These are phyloP conservation scores for Rickenella mellea DNA, from an alignment of 768 basidiomycete genomes.

Conservation along the genomic window DNA sequence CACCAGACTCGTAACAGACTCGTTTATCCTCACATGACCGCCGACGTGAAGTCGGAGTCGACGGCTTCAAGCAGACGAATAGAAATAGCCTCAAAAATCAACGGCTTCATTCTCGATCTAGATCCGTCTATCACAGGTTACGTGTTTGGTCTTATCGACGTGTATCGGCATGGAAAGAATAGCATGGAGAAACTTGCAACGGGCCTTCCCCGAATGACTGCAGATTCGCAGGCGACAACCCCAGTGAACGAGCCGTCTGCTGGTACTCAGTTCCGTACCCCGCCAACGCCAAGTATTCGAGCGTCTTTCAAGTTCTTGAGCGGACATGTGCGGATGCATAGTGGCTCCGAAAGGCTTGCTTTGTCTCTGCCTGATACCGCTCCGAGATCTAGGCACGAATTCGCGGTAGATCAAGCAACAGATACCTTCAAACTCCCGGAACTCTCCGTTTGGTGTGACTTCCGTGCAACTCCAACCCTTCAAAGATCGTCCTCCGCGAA, in stretches of 20 bases:
- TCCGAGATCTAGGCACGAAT: conserved; percentile 21
- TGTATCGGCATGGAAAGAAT: conserved; percentile 75
- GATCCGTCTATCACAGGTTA: conserved; percentile 74
- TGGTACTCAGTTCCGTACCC: conserved; percentile 10
- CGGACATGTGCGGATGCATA: conserved; percentile 73
- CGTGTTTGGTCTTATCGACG: conserved; percentile 74
- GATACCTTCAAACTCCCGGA: conserved; percentile 69
- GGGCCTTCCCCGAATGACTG: conserved; percentile 38
- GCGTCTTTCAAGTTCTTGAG: conserved; percentile 71
- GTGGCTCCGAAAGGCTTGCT: conserved; percentile 25
- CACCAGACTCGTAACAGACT: conserved; percentile 67
- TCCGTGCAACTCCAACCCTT: conserved; percentile 46
- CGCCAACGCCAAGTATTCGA: conserved; percentile 45
- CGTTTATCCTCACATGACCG: conserved; percentile 74
- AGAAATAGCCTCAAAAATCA: conserved; percentile 60
- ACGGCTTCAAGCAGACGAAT: conserved; percentile 41
- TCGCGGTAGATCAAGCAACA: conserved; percentile 45
- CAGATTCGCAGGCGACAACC: conserved; percentile 15
- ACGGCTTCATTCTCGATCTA: conserved; percentile 77
- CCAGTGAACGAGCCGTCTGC: not conserved
- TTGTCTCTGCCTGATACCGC: not conserved
- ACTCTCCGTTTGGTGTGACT: conserved; percentile 78
- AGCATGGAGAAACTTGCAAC: conserved; percentile 59
- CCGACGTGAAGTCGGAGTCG: conserved; percentile 52
- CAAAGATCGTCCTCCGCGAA: conserved; percentile 24